Percentiles rank a stretch among this genome's conserved stretches.
phyloP scores from a whole-genome alignment of 768 basidiomycete genomes.

The Hemileccinum impolitum region DNA sequence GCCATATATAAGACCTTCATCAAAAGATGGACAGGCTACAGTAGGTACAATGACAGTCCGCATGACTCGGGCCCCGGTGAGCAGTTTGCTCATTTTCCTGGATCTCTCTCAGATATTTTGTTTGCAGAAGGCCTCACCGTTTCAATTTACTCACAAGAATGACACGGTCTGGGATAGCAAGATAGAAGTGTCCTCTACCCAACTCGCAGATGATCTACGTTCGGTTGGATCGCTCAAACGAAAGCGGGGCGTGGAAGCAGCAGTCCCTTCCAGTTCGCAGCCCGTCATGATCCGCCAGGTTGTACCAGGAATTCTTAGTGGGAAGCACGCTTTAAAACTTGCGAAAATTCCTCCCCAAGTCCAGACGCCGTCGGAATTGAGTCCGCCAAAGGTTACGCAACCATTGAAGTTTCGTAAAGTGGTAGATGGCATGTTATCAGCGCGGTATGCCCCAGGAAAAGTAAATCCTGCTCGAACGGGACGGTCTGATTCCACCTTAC shows the following conservation, averaged over 20 bases:
- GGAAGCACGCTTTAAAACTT: conserved; percentile 27
- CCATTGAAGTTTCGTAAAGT: conserved; percentile 40
- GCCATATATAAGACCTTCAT: conserved; percentile 48
- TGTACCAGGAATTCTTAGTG: conserved; percentile 32
- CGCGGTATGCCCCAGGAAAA: conserved; percentile 23
- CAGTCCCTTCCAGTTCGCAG: conserved; percentile 19
- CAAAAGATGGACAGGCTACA: conserved; percentile 6
- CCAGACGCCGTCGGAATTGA: conserved; percentile 12
- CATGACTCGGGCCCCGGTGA: conserved; percentile 15
- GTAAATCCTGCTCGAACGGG: conserved; percentile 9
- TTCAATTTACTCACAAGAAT: conserved; percentile 11
- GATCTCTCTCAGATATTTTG: neutral
- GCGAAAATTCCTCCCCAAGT: conserved; percentile 12
- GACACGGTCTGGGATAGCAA: conserved; percentile 5
- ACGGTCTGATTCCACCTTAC: neutral
- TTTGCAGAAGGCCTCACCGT: conserved; percentile 10
- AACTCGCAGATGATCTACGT: conserved; percentile 6
- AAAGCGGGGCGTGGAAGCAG: conserved; percentile 20
- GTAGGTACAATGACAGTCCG: conserved; percentile 5
- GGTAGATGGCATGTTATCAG: conserved; percentile 35
- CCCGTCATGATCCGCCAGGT: conserved; percentile 36
- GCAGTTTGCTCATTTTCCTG: neutral
- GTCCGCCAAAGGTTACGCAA: conserved; percentile 20
- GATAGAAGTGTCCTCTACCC: conserved; percentile 8
- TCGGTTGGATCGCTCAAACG: conserved; percentile 30